Evolutionary conservation across 2,329 filamentous ascomycete species (phyloP).

Genomic region (Colletotrichum brevisporum): DNA sequence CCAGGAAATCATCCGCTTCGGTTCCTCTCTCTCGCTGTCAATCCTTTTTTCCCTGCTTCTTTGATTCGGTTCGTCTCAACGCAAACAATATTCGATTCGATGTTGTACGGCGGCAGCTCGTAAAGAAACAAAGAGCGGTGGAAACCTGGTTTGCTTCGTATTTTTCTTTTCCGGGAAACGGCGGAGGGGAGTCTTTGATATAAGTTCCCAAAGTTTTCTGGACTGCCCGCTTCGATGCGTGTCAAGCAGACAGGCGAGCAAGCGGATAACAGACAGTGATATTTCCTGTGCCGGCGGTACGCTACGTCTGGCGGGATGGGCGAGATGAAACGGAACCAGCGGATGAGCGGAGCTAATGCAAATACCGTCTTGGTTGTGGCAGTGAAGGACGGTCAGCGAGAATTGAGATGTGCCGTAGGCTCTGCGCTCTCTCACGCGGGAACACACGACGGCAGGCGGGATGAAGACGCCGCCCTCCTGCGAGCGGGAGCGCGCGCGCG

Average conservation of each 20-base stretch:
- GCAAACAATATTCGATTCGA: conserved; percentile 1
- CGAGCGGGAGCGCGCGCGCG: neutral
- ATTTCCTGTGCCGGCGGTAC: conserved; percentile 21
- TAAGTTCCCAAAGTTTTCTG: neutral
- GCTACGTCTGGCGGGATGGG: conserved; percentile 26
- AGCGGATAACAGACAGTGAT: neutral
- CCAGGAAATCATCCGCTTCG: conserved; percentile 22
- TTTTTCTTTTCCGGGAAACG: neutral
- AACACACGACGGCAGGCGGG: conserved; percentile 16
- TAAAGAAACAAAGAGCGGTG: neutral
- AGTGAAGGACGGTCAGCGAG: conserved; percentile 22
- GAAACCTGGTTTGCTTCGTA: conserved; percentile 3
- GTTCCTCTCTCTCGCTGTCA: neutral
- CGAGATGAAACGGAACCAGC: conserved; percentile 19
- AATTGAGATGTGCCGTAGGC: neutral
- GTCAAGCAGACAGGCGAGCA: conserved; percentile 2
- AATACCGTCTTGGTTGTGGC: conserved; percentile 20
- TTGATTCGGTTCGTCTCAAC: conserved; percentile 11
- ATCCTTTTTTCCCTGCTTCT: neutral
- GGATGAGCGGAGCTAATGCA: conserved; percentile 21
- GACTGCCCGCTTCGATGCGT: conserved; percentile 22
- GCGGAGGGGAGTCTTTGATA: conserved; percentile 5
- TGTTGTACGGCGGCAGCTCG: no score
- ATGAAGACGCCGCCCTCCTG: neutral
- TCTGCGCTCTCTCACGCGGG: conserved; percentile 15